These are phyloP conservation scores for Cyclotella choctawhatcheeana DNA, from an alignment of 108 stramenopile genomes.

Conservation along the genomic window DNA sequence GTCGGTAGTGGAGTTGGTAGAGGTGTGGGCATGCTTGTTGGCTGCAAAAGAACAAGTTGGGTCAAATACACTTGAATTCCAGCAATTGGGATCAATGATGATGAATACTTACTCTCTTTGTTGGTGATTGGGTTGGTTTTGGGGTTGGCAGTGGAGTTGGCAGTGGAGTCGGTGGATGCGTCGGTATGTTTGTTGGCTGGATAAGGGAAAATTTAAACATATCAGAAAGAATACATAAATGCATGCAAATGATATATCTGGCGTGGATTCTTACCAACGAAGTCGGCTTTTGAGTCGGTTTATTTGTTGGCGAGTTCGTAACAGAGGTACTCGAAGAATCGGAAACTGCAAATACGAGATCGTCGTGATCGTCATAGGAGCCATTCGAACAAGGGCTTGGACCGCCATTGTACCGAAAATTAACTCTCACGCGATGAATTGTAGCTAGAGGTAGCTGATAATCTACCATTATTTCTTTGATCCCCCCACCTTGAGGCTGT, in stretches of 20 bases:
- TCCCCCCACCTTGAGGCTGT: constrained; percentile 20
- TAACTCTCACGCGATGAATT: constrained; percentile 7
- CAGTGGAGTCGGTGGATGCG: no score
- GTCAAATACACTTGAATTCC: background rate
- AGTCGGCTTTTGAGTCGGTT: background rate
- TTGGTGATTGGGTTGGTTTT: background rate
- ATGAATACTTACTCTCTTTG: background rate
- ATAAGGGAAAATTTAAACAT: background rate
- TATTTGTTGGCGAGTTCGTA: background rate
- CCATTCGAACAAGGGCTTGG: background rate
- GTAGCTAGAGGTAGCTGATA: constrained; percentile 10
- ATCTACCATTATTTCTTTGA: background rate
- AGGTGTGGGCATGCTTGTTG: constrained; percentile 1
- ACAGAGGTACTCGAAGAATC: background rate
- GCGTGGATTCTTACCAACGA: background rate
- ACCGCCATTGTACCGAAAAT: constrained; percentile 2
- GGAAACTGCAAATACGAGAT: constrained; percentile 8
- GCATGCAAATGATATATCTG: no score
- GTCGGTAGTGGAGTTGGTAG: constrained; percentile 5
- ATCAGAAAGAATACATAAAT: no score
- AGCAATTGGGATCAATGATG: background rate
- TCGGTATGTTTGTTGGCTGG: background rate
- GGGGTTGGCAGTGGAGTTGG: no score
- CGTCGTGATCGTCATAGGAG: constrained; percentile 18
- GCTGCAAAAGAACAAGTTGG: background rate